Evolutionary conservation across 2,329 filamentous ascomycete species (phyloP).

Genomic region (Exophiala xenobiotica): DNA sequence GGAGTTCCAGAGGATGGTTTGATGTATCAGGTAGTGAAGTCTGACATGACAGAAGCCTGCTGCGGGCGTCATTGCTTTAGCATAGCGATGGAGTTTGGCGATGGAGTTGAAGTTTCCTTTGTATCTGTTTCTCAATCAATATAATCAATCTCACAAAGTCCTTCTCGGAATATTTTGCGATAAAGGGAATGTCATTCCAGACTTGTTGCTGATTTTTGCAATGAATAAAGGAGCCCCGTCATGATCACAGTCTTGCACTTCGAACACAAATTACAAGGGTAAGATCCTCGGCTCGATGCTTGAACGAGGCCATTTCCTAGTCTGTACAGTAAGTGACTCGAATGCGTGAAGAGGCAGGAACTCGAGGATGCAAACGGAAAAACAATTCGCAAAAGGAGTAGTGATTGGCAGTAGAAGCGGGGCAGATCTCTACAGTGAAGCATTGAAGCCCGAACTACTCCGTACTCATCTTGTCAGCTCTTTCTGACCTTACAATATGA

Average conservation of each 20-base stretch:
- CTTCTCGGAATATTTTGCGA: too few relatives aligned
- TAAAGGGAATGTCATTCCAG: too few relatives aligned
- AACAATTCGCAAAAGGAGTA: neutral
- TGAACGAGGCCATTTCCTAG: too few relatives aligned
- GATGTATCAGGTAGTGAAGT: conserved; percentile 1
- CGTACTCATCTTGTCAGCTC: neutral
- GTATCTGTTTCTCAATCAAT: neutral
- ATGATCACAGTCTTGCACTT: too few relatives aligned
- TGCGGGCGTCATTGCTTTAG: neutral
- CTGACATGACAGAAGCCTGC: neutral
- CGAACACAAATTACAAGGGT: too few relatives aligned
- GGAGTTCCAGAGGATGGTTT: conserved; percentile 27
- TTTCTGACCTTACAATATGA: too few relatives aligned
- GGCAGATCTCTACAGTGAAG: neutral
- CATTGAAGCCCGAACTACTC: neutral
- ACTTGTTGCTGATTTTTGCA: too few relatives aligned
- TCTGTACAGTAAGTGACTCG: neutral
- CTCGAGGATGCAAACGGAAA: neutral
- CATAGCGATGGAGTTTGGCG: neutral
- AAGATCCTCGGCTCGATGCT: too few relatives aligned
- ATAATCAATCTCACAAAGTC: neutral
- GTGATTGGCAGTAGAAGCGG: neutral
- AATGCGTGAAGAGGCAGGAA: neutral
- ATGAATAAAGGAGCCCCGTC: too few relatives aligned
- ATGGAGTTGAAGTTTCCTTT: neutral